These are phyloP conservation scores for Priceomyces castillae DNA, from an alignment of 805 yeast species.

Conservation along the genomic window DNA sequence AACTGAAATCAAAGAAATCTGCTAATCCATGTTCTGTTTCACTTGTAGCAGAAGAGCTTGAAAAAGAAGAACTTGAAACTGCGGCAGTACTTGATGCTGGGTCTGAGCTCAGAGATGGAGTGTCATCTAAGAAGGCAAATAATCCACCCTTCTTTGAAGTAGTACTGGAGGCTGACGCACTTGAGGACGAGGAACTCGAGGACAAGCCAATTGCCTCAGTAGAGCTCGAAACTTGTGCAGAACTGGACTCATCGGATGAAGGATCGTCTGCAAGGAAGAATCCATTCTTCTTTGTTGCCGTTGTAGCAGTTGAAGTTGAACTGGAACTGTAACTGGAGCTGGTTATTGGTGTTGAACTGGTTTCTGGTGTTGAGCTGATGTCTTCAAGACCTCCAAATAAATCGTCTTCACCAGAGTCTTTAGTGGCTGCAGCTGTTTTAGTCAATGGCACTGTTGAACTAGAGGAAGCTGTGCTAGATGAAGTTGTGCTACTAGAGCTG, in stretches of 20 bases:
- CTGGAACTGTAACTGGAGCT: slow-evolving; percentile 11
- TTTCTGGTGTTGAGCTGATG: background rate
- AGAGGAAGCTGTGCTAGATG: slow-evolving; percentile 2
- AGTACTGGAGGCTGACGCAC: background rate
- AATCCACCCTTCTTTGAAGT: background rate
- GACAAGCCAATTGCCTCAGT: background rate
- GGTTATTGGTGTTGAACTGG: slow-evolving; percentile 10
- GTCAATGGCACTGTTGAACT: background rate
- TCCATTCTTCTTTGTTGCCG: slow-evolving; percentile 3
- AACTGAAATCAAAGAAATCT: background rate
- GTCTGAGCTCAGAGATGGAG: background rate
- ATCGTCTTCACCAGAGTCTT: slow-evolving; percentile 2
- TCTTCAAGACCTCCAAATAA: background rate
- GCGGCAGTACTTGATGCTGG: slow-evolving; percentile 1
- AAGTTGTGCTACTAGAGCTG: slow-evolving; percentile 6
- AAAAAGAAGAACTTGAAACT: background rate
- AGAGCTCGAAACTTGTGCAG: background rate
- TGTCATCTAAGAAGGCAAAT: background rate
- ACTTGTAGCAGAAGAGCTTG: background rate
- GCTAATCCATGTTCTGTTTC: background rate
- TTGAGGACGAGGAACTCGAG: background rate
- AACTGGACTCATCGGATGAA: background rate
- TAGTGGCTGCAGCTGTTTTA: background rate
- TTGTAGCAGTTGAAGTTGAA: slow-evolving; percentile 7
- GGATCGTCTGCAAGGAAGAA: background rate